These are phyloP conservation scores for Pythium dissotocum DNA, from an alignment of 352 stramenopile species.

Conservation along the genomic window DNA sequence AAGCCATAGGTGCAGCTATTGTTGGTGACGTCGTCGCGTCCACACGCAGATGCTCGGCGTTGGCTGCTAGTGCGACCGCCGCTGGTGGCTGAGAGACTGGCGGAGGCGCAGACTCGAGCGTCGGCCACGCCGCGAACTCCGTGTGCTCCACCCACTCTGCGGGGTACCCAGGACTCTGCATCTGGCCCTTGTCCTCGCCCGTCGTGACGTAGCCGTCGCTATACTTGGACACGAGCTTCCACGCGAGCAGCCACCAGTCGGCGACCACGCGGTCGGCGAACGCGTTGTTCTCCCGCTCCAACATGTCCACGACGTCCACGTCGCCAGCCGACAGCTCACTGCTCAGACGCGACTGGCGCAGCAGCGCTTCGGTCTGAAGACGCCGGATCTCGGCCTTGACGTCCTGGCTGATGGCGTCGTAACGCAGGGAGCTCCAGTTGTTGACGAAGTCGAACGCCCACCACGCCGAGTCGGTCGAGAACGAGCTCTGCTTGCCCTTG, in stretches of 20 bases:
- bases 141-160: conserved; percentile 54
- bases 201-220: conserved; percentile 72
- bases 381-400: conserved; percentile 39
- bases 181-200: conserved; percentile 48
- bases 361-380: conserved; percentile 44
- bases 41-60: neutral
- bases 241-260: conserved; percentile 64
- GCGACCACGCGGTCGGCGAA: conserved; percentile 58
- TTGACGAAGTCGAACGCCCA: conserved; percentile 88
- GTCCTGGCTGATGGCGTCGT: conserved; percentile 63
- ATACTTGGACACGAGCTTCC: conserved; percentile 68
- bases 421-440: conserved; percentile 82
- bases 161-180: conserved; percentile 59
- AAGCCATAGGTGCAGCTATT: neutral
- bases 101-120: neutral
- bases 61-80: neutral
- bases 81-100: neutral
- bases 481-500: conserved; percentile 69
- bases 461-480: conserved; percentile 68
- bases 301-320: conserved; percentile 14
- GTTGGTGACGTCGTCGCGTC: neutral
- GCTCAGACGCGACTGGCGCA: conserved; percentile 12
- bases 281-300: conserved; percentile 44
- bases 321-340: conserved; percentile 13
- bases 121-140: conserved; percentile 32